Percentiles rank a stretch among this genome's conserved stretches.
phyloP scores from a whole-genome alignment of 1,284 basidiomycete species.

The Apiotrichum veenhuisii region DNA sequence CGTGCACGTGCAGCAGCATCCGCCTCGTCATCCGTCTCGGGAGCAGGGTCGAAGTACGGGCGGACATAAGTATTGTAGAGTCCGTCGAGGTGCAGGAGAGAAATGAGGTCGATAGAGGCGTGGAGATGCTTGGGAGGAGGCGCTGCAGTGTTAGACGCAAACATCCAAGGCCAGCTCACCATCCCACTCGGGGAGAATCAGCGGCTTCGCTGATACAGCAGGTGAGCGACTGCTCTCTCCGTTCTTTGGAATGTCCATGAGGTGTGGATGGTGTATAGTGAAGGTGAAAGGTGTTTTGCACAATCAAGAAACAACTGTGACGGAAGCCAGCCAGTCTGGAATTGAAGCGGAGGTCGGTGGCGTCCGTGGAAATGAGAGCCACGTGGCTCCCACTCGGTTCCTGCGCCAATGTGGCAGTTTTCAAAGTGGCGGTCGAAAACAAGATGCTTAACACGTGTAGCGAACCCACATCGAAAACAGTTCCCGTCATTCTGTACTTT shows the following conservation, averaged over 20 bases:
- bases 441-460: no score
- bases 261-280: not conserved
- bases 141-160: conserved; percentile 15
- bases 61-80: conserved; percentile 43
- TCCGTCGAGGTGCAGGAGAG: conserved; percentile 37
- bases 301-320: not conserved
- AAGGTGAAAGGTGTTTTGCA: not conserved
- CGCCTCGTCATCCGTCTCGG: conserved; percentile 23
- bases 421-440: no score
- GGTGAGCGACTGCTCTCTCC: conserved; percentile 33
- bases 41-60: conserved; percentile 31
- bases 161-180: conserved; percentile 18
- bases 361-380: no score
- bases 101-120: conserved; percentile 40
- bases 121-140: conserved; percentile 35
- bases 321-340: no score
- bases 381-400: no score
- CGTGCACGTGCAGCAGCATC: conserved; percentile 10
- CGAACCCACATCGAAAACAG: no score
- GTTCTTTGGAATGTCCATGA: conserved; percentile 36
- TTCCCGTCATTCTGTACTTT: no score
- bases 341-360: no score
- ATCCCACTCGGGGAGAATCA: conserved; percentile 39
- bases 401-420: no score
- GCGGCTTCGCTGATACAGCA: not conserved